phyloP scores from a whole-genome alignment of 2,329 filamentous ascomycete species.

The Aschersonia sp. region DNA sequence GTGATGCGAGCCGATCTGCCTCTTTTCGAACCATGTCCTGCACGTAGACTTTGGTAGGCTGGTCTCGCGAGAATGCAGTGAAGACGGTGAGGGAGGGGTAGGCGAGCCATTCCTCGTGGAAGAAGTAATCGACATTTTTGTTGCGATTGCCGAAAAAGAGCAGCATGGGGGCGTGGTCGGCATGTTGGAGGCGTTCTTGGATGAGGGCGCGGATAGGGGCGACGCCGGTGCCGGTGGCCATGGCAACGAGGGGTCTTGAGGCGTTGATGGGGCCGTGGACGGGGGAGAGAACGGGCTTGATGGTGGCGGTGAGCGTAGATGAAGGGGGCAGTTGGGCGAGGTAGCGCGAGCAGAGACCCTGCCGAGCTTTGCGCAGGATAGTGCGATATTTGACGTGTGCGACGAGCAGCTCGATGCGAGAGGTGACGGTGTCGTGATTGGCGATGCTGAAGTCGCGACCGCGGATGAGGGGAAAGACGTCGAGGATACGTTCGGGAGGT shows the following conservation, averaged over 20 bases:
- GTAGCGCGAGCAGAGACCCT: slow-evolving; percentile 86
- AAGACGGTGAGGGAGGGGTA: slow-evolving; percentile 15
- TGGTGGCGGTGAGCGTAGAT: slow-evolving; percentile 46
- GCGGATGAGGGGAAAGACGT: slow-evolving; percentile 69
- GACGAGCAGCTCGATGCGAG: slow-evolving; percentile 29
- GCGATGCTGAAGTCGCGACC: slow-evolving; percentile 90
- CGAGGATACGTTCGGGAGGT: slow-evolving; percentile 57
- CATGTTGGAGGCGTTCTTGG: slow-evolving; percentile 45
- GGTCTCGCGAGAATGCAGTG: slow-evolving; percentile 35
- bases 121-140: slow-evolving; percentile 63
- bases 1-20: slow-evolving; percentile 14
- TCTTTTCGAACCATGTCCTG: slow-evolving; percentile 37
- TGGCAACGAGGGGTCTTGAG: slow-evolving; percentile 51
- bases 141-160: slow-evolving; percentile 83
- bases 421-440: slow-evolving; percentile 40
- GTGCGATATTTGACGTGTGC: slow-evolving; percentile 89
- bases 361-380: slow-evolving; percentile 66
- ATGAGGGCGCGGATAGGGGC: slow-evolving; percentile 73
- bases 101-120: slow-evolving; percentile 55
- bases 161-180: slow-evolving; percentile 25
- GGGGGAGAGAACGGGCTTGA: slow-evolving; percentile 30
- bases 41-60: slow-evolving; percentile 36
- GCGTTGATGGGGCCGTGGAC: slow-evolving; percentile 22
- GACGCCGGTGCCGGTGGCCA: slow-evolving; percentile 77
- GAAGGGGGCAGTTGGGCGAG: slow-evolving; percentile 48